These are phyloP conservation scores for Malus hybrid DNA, from an alignment of 331 rosid species.

Conservation along the genomic window DNA sequence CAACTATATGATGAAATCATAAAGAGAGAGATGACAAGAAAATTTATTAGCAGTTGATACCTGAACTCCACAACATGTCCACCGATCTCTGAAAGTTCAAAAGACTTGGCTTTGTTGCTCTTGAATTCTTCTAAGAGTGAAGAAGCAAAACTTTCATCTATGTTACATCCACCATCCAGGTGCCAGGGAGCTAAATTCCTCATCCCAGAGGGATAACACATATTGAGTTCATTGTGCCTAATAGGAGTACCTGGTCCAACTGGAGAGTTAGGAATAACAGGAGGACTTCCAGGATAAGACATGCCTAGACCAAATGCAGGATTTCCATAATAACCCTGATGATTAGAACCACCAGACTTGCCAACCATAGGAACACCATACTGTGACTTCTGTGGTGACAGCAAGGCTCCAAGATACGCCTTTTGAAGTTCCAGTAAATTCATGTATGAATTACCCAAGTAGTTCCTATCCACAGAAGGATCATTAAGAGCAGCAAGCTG, in stretches of 20 bases:
- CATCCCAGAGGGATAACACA: conserved; percentile 75
- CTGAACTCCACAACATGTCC: conserved; percentile 92
- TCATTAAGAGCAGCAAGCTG: conserved; percentile 75
- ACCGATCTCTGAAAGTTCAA: conserved; percentile 80
- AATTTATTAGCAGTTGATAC: conserved; percentile 20
- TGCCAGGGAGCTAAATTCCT: conserved; percentile 84
- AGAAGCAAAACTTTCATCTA: conserved; percentile 70
- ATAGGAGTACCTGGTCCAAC: conserved; percentile 90
- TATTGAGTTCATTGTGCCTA: conserved; percentile 65
- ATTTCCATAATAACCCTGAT: conserved; percentile 78
- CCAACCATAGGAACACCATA: conserved; percentile 54
- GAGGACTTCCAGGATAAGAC: conserved; percentile 90
- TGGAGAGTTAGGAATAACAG: conserved; percentile 64
- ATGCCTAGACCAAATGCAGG: conserved; percentile 65
- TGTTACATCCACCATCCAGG: conserved; percentile 50
- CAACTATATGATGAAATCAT: conserved; percentile 2
- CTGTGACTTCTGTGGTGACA: conserved; percentile 82
- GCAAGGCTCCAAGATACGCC: conserved; percentile 65
- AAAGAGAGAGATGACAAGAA: conserved; percentile 4
- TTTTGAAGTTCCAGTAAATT: conserved; percentile 81
- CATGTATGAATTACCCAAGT: conserved; percentile 71
- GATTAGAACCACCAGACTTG: conserved; percentile 63
- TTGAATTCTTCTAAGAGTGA: conserved; percentile 87
- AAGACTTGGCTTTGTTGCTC: conserved; percentile 77
- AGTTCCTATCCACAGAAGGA: conserved; percentile 63